Conservation (phyloP, 2,329 filamentous ascomycete species). For the Elsinoe australis region DNA sequence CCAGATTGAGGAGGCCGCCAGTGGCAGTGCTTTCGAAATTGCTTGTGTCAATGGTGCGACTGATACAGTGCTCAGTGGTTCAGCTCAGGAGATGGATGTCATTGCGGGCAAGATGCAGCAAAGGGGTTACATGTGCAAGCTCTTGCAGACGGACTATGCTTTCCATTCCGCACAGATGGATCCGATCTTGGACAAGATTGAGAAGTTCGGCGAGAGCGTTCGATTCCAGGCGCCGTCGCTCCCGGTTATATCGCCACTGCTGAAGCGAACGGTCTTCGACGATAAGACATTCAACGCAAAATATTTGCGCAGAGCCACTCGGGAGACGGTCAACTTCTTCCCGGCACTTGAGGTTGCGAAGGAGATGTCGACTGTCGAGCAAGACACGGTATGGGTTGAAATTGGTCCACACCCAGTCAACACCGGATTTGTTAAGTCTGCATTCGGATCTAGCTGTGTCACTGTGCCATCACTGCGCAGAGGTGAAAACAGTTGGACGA, state of each 20-base stretch:
- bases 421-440: constrained; percentile 37
- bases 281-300: constrained; percentile 18
- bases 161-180: constrained; percentile 31
- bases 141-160: constrained; percentile 24
- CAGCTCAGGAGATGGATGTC: constrained; percentile 17
- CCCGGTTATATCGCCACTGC: constrained; percentile 27
- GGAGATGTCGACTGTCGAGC: constrained; percentile 26
- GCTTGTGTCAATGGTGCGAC: constrained; percentile 26
- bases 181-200: constrained; percentile 25
- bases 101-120: neutral
- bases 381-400: constrained; percentile 36
- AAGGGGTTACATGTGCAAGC: neutral
- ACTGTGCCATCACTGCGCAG: neutral
- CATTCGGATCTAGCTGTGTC: constrained; percentile 5
- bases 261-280: constrained; percentile 23
- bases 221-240: constrained; percentile 24
- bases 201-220: constrained; percentile 19
- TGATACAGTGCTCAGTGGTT: constrained; percentile 24
- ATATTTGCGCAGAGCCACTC: constrained; percentile 24
- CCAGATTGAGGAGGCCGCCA: neutral
- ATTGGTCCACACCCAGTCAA: constrained; percentile 44
- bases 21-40: neutral
- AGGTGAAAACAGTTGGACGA: constrained; percentile 35
- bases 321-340: constrained; percentile 38
- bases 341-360: constrained; percentile 22